Evolutionary conservation across 2,329 filamentous ascomycete genomes (phyloP).

Genomic region (Xenosphaeropsis pyriputrescens): DNA sequence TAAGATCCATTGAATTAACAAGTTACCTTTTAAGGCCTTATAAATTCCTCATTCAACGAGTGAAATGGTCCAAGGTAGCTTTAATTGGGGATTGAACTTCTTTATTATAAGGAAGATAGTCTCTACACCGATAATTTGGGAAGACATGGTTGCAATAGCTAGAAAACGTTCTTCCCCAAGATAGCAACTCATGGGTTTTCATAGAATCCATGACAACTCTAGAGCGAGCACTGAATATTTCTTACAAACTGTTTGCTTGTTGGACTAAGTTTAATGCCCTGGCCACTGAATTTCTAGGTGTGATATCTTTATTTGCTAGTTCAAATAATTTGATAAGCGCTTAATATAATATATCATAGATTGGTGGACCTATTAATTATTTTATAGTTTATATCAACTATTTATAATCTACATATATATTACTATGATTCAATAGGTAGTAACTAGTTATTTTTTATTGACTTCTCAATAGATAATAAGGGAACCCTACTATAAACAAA

Average conservation of each 20-base stretch:
- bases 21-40: constrained; percentile 19
- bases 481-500: too few relatives aligned
- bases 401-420: too few relatives aligned
- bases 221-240: constrained; percentile 17
- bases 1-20: constrained; percentile 30
- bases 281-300: constrained; percentile 23
- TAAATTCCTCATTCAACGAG: background rate
- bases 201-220: constrained; percentile 18
- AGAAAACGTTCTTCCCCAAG: constrained; percentile 12
- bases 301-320: constrained; percentile 25
- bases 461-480: too few relatives aligned
- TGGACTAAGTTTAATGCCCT: constrained; percentile 30
- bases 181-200: constrained; percentile 23
- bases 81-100: constrained; percentile 8
- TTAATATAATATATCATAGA: too few relatives aligned
- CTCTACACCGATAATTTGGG: constrained; percentile 5
- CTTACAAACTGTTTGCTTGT: constrained; percentile 20
- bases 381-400: too few relatives aligned
- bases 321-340: too few relatives aligned
- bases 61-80: constrained; percentile 8
- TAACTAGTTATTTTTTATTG: too few relatives aligned
- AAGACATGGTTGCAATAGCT: constrained; percentile 1
- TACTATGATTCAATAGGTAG: too few relatives aligned
- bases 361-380: too few relatives aligned
- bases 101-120: constrained; percentile 10